Base-by-base conservation (phyloP, 202 grass and related monocot species). In the Zoysia matrella region DNA sequence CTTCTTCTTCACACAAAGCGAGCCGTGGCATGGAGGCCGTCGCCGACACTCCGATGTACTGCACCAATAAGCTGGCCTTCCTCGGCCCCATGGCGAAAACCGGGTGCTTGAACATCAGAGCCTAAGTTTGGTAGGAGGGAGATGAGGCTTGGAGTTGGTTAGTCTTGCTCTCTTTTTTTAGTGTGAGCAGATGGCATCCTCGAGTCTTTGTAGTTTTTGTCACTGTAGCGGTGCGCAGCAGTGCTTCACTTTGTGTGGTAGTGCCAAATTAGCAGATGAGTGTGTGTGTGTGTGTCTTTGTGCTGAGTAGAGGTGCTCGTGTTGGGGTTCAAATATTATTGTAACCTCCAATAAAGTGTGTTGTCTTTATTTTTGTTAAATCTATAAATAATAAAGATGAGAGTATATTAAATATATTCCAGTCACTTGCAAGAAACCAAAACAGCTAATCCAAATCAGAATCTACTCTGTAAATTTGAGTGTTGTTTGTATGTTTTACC, bases 111-210 rank as follows among this genome's bases (percentile, higher is more conserved):
- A 88, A 75, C 49, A 70, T 85, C 72, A 65, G 80, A 71, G 72
- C 87, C 36, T 89, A 58, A 85, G 72, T 8, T 60, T 46, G 30
- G 6, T 52, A 60, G 52, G 52, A 65, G 56, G 36, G 54, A 30
- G 62, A 64, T 75, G 18, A 8, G 66, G 18, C 3, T 71, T 76
- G 54, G 11, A 44, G 16, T 65, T 42, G 62, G 63, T 12, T 75
- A 22, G 56, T 51, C 63, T 71, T 76, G 65, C 15, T 80, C 87
- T 76, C 77, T 46, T 41, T 81, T 85, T 85, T 81, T 76, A 2
- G 11, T 84, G 0, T 76, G 82, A 84, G 87, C 76, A 76, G 58
- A 71, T 75, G 41, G 76, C 76, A 52, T 52, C 14, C 15, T n/a
- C 7, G 48, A 48, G 18, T 73, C 36, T 12, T n/a, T 77, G 73